Evolutionary conservation across 805 yeast genomes (phyloP).

Genomic region (Ogataea zsoltii): DNA sequence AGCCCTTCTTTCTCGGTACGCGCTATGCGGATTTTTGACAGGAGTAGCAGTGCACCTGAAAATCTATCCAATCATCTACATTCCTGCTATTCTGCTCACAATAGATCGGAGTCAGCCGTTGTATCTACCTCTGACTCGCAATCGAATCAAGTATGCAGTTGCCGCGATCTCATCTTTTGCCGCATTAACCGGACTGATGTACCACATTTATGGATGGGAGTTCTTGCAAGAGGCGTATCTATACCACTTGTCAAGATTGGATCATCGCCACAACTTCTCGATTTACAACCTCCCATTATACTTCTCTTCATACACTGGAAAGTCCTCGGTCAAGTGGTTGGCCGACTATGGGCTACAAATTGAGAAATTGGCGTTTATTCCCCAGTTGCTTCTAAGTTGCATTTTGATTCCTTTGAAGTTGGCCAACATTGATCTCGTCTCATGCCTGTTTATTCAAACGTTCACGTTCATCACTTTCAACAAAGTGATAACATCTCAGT

Average conservation of each 20-base stretch:
- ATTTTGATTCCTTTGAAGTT: constrained; percentile 57
- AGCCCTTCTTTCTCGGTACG: constrained; percentile 36
- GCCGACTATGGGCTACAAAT: constrained; percentile 15
- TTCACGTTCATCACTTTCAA: constrained; percentile 75
- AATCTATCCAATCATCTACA: constrained; percentile 85
- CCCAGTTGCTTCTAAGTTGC: constrained; percentile 68
- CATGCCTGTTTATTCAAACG: constrained; percentile 72
- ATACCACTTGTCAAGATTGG: constrained; percentile 80
- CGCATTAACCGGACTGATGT: constrained; percentile 60
- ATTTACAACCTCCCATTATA: constrained; percentile 77
- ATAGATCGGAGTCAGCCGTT: constrained; percentile 33
- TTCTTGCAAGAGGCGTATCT: constrained; percentile 76
- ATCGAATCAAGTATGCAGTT: constrained; percentile 43
- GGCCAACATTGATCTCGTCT: constrained; percentile 41
- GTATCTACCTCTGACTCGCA: constrained; percentile 41
- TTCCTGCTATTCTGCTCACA: constrained; percentile 63
- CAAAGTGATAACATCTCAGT: constrained; percentile 90
- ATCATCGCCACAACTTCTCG: constrained; percentile 94
- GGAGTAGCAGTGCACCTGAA: constrained; percentile 88
- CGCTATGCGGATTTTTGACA: constrained; percentile 49
- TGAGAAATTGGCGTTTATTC: constrained; percentile 69
- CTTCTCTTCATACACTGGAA: constrained; percentile 47
- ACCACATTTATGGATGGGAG: constrained; percentile 66
- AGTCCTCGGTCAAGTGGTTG: constrained; percentile 15
- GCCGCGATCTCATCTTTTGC: constrained; percentile 46